Percentiles rank a stretch among this genome's conserved stretches.
Conservation (phyloP, 768 basidiomycete genomes). For the Tylopilus sp. region DNA sequence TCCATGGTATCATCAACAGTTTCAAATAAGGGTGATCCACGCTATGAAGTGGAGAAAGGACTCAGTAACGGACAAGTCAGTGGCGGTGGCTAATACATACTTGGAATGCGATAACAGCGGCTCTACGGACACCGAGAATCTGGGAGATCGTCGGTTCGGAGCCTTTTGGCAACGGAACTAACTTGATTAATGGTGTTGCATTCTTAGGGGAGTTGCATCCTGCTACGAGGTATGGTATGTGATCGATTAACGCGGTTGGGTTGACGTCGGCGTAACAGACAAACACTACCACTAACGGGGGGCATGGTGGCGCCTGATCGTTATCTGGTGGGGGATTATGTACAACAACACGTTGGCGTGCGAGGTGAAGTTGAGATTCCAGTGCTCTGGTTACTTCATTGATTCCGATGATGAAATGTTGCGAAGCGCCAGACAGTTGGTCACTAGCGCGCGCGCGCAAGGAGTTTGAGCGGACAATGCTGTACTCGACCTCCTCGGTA, state of each 20-base stretch:
- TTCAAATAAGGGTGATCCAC: constrained; percentile 37
- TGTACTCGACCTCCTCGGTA: constrained; percentile 2
- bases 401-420: constrained; percentile 63
- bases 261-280: constrained; percentile 76
- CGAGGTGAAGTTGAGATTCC: constrained; percentile 49
- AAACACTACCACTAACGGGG: constrained; percentile 51
- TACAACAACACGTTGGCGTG: constrained; percentile 18
- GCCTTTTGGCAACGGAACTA: constrained; percentile 64
- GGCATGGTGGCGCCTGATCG: not conserved
- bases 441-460: not conserved
- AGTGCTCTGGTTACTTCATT: constrained; percentile 76
- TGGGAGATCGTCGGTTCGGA: constrained; percentile 61
- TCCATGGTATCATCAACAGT: constrained; percentile 40
- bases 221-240: constrained; percentile 75
- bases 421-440: not conserved
- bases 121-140: constrained; percentile 61
- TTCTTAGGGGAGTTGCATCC: constrained; percentile 57
- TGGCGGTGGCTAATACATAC: constrained; percentile 41
- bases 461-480: not conserved
- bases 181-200: constrained; percentile 40
- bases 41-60: constrained; percentile 27
- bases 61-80: constrained; percentile 4
- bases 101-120: constrained; percentile 62
- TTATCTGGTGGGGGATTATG: not conserved
- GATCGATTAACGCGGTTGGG: constrained; percentile 66